These are phyloP conservation scores for Flaveria brownii DNA, from an alignment of 129 eudicot genomes.

Conservation along the genomic window DNA sequence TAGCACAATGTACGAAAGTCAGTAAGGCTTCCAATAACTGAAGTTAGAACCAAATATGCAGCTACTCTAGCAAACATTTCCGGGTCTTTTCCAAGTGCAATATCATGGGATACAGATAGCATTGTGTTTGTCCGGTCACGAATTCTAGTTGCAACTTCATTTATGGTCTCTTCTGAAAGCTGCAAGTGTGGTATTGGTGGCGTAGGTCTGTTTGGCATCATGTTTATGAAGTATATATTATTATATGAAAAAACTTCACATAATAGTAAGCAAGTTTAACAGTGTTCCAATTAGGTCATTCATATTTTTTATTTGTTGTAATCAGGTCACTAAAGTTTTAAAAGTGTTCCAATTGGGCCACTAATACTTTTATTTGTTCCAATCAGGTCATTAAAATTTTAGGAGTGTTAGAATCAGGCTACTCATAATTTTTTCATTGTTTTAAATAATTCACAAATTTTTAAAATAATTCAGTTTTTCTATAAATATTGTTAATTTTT, in stretches of 20 bases:
- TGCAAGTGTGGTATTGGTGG: conserved; percentile 81
- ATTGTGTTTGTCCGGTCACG: conserved; percentile 52
- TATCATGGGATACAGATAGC: conserved; percentile 56
- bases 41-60: conserved; percentile 46
- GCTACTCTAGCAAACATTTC: conserved; percentile 60
- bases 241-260: conserved; percentile 15
- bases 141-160: conserved; percentile 52
- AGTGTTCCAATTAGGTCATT: too few relatives aligned
- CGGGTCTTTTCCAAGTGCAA: conserved; percentile 78
- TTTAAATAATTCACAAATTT: too few relatives aligned
- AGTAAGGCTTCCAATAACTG: conserved; percentile 61
- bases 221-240: conserved; percentile 17
- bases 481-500: too few relatives aligned
- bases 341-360: too few relatives aligned
- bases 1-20: conserved; percentile 68
- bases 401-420: too few relatives aligned
- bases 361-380: too few relatives aligned
- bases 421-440: too few relatives aligned
- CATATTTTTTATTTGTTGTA: too few relatives aligned
- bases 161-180: conserved; percentile 64
- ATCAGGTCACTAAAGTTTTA: too few relatives aligned
- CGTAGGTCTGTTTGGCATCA: conserved; percentile 65
- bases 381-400: too few relatives aligned
- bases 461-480: too few relatives aligned
- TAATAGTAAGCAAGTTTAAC: too few relatives aligned